phyloP scores from a whole-genome alignment of 192 early-diverging fungal species.

The Rhizoclosmatium sp. region DNA sequence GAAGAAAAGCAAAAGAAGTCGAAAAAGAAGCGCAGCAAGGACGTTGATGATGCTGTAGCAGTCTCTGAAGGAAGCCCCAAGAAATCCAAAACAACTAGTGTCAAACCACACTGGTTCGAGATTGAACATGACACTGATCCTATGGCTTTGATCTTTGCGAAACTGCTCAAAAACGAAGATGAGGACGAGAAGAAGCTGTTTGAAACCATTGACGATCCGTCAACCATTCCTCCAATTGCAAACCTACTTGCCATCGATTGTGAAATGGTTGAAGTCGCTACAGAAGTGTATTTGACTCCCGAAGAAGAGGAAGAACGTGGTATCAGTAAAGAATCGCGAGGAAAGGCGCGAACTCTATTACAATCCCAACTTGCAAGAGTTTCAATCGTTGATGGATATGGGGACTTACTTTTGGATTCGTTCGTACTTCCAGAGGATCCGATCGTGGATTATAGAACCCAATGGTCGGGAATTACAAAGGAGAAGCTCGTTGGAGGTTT shows the following conservation, averaged over 20 bases:
- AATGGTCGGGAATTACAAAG: conserved; percentile 83
- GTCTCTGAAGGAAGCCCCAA: too few species aligned
- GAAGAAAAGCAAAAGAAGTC: too few species aligned
- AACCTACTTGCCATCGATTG: conserved; percentile 35
- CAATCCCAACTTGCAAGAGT: conserved; percentile 83
- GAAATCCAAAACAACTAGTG: too few species aligned
- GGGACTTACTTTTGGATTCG: conserved; percentile 78
- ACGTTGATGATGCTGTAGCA: too few species aligned
- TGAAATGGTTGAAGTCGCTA: conserved; percentile 39
- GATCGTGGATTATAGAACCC: conserved; percentile 88
- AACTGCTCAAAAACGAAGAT: background rate
- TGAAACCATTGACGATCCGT: background rate
- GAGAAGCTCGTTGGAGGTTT: conserved; percentile 62
- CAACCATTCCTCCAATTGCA: background rate
- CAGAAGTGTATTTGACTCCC: background rate
- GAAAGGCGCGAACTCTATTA: conserved; percentile 54
- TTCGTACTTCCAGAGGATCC: conserved; percentile 78
- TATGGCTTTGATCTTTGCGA: background rate
- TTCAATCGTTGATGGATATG: conserved; percentile 85
- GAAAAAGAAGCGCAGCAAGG: too few species aligned
- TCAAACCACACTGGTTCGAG: conserved; percentile 1
- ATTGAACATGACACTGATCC: background rate
- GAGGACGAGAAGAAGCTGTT: background rate
- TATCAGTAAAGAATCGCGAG: background rate
- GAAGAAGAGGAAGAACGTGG: background rate